Evolutionary conservation across 2,329 filamentous ascomycete species (phyloP).

Genomic region (Cladophialophora bantiana): DNA sequence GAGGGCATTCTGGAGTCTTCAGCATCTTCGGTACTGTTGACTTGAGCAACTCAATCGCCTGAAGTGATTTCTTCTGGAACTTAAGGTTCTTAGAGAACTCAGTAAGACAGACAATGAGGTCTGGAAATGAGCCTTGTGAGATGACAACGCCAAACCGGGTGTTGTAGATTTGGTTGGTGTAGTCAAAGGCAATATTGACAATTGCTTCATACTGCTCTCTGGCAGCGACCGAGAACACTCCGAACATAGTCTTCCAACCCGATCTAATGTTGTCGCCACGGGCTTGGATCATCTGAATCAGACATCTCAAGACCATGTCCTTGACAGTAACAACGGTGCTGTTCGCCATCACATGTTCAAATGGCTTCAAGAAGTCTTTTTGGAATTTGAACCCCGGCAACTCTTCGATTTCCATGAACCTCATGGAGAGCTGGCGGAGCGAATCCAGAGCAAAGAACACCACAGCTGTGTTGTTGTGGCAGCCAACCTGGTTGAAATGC

Average conservation of each 20-base stretch:
- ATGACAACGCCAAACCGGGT: slow-evolving; percentile 95
- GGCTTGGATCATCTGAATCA: slow-evolving; percentile 99
- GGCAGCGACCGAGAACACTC: slow-evolving; percentile 95
- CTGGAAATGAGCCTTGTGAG: slow-evolving; percentile 93
- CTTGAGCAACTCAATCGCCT: slow-evolving; percentile 93
- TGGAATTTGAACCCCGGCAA: slow-evolving; percentile 99
- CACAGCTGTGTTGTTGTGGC: slow-evolving; percentile 93
- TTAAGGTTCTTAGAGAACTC: slow-evolving; percentile 99
- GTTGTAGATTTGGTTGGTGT: slow-evolving; percentile 94
- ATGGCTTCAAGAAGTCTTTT: slow-evolving; percentile 98
- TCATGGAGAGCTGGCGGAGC: slow-evolving; percentile 93
- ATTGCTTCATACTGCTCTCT: slow-evolving; percentile 93
- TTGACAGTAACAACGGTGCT: slow-evolving; percentile 91
- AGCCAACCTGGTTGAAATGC: slow-evolving; percentile 98
- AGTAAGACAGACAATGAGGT: slow-evolving; percentile 93
- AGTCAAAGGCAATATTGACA: slow-evolving; percentile 95
- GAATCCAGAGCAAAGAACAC: slow-evolving; percentile 98
- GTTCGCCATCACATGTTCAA: slow-evolving; percentile 96
- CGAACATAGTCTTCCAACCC: slow-evolving; percentile 99
- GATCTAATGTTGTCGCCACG: slow-evolving; percentile 95
- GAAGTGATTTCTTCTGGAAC: slow-evolving; percentile 97
- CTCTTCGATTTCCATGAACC: slow-evolving; percentile 98
- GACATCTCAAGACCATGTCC: slow-evolving; percentile 92
- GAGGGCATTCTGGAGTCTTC: slow-evolving; percentile 89
- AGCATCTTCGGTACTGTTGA: slow-evolving; percentile 94